A percentile compares a stretch with the other conserved stretches of the same genome.
phyloP scores from a whole-genome alignment of 208 protist species.

The Leishmania tarentolae region DNA sequence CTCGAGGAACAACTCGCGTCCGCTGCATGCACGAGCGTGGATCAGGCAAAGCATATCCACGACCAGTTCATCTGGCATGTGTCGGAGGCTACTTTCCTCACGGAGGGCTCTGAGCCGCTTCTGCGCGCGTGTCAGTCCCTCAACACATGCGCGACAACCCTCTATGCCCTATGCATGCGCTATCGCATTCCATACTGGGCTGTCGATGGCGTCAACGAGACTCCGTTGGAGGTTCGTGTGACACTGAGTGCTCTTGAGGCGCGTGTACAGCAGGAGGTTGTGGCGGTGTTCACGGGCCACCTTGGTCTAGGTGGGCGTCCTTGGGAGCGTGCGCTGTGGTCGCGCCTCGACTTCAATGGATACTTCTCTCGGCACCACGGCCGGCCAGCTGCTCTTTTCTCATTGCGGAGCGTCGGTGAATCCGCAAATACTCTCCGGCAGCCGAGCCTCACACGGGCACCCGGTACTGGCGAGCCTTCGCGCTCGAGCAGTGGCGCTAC shows the following conservation, averaged over 20 bases:
- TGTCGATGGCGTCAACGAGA: slow-evolving; percentile 55
- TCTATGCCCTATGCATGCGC: slow-evolving; percentile 66
- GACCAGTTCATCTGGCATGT: slow-evolving; percentile 81
- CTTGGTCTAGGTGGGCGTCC: slow-evolving; percentile 52
- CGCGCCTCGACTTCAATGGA: slow-evolving; percentile 79
- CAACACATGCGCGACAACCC: slow-evolving; percentile 38
- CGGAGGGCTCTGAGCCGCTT: slow-evolving; percentile 50
- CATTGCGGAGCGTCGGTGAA: slow-evolving; percentile 1
- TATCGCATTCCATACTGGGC: slow-evolving; percentile 78
- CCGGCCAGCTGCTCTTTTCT: not conserved
- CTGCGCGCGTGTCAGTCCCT: slow-evolving; percentile 53
- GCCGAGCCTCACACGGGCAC: not conserved
- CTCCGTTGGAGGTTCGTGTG: slow-evolving; percentile 69
- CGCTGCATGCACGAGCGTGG: slow-evolving; percentile 57
- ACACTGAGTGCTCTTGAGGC: slow-evolving; percentile 68
- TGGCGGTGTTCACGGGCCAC: slow-evolving; percentile 61
- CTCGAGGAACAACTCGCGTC: slow-evolving; percentile 39
- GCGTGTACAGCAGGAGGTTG: slow-evolving; percentile 66
- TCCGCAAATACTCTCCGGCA: slow-evolving; percentile 5
- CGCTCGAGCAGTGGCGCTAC: not conserved
- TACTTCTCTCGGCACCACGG: slow-evolving; percentile 49
- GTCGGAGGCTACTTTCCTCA: slow-evolving; percentile 71
- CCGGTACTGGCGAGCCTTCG: slow-evolving; percentile 2
- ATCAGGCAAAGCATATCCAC: slow-evolving; percentile 73
- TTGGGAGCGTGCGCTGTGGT: slow-evolving; percentile 75